phyloP scores from a whole-genome alignment of 495 filamentous ascomycete genomes.

The Echria macrotheca region DNA sequence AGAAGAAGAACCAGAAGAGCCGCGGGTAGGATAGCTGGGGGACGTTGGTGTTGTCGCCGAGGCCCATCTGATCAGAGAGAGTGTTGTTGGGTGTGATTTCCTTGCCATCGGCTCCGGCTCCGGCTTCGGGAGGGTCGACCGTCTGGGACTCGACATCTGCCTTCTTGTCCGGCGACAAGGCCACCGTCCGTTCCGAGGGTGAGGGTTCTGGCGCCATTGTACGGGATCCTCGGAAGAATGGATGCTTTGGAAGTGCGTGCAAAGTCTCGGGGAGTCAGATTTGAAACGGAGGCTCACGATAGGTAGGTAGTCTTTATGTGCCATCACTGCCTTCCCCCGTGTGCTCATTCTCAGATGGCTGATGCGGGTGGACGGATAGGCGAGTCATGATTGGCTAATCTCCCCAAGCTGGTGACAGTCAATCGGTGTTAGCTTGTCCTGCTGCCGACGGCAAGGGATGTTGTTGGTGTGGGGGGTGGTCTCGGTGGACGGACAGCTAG shows the following conservation, averaged over 20 bases:
- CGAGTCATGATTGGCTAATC: slow-evolving; percentile 1
- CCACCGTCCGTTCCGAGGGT: neutral
- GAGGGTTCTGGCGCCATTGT: too few relatives aligned
- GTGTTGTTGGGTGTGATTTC: neutral
- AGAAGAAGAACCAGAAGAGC: slow-evolving; percentile 16
- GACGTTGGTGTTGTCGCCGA: slow-evolving; percentile 12
- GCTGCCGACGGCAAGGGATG: too few relatives aligned
- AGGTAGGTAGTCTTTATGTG: too few relatives aligned
- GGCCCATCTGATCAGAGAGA: neutral
- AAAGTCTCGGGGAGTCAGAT: too few relatives aligned
- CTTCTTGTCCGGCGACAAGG: slow-evolving; percentile 3
- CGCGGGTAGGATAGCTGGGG: slow-evolving; percentile 4
- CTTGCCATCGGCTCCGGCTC: too few relatives aligned
- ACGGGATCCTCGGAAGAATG: too few relatives aligned
- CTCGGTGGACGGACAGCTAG: neutral
- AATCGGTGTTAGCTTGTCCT: neutral
- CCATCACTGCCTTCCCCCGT: too few relatives aligned
- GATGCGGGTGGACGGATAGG: slow-evolving; percentile 13
- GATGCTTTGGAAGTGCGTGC: too few relatives aligned
- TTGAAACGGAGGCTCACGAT: too few relatives aligned
- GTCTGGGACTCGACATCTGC: slow-evolving; percentile 1
- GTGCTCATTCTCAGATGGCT: too few relatives aligned
- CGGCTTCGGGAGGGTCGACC: too few relatives aligned
- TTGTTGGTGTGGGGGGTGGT: neutral
- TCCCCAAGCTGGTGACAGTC: neutral